These are phyloP conservation scores for Trifolium pratense DNA, from an alignment of 306 rosid species.

Conservation along the genomic window DNA sequence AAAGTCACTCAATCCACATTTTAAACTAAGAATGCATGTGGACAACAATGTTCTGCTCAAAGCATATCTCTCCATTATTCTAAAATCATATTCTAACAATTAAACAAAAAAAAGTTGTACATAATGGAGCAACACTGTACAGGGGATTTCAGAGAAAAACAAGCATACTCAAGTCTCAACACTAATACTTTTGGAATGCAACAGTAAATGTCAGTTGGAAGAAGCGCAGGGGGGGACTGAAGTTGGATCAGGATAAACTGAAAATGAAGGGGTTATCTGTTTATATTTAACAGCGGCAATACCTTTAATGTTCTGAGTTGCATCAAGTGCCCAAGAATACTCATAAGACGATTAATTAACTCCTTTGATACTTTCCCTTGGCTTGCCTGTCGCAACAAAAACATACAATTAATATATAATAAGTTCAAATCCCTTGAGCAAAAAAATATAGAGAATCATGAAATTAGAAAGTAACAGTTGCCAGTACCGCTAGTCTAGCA, in stretches of 20 bases:
- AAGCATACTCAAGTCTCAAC: constrained; percentile 17
- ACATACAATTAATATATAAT: constrained; percentile 26
- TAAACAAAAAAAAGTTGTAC: constrained; percentile 13
- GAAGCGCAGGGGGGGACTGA: constrained; percentile 6
- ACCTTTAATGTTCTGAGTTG: constrained; percentile 99
- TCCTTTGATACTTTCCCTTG: constrained; percentile 93
- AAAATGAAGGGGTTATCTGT: constrained; percentile 21
- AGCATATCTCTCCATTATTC: constrained; percentile 24
- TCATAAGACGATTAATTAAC: constrained; percentile 88
- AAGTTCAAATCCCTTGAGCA: constrained; percentile 23
- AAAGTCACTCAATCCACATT: constrained; percentile 23
- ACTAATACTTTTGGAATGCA: constrained; percentile 9
- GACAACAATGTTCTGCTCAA: constrained; percentile 6
- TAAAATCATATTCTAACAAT: constrained; percentile 29
- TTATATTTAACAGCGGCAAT: constrained; percentile 32
- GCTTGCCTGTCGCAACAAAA: constrained; percentile 79
- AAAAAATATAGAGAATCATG: constrained; percentile 19
- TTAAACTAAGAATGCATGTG: constrained; percentile 32
- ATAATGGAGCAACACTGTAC: background rate
- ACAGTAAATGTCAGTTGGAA: constrained; percentile 25
- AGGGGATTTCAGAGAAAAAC: constrained; percentile 25
- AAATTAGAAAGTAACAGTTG: constrained; percentile 36
- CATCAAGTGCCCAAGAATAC: constrained; percentile 92
- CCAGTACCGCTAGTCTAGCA: constrained; percentile 89
- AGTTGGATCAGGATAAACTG: constrained; percentile 30